phyloP scores from a whole-genome alignment of 2,329 filamentous ascomycete genomes.

The Teratosphaeria epicoccoides region DNA sequence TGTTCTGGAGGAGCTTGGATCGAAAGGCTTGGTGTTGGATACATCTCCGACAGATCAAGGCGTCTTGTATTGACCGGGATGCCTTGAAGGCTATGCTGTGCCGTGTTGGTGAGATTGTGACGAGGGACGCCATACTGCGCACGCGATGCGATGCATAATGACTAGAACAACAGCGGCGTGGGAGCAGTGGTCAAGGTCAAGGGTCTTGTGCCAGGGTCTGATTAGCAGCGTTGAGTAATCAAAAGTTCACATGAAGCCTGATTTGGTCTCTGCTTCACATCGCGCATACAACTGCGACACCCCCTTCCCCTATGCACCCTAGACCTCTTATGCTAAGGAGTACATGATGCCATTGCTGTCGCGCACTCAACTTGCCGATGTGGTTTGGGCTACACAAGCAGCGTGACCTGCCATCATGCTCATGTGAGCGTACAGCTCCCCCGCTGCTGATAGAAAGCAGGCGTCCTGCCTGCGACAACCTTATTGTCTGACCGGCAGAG shows the following conservation, averaged over 20 bases:
- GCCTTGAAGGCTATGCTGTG: slow-evolving; percentile 12
- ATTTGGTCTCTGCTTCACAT: background rate
- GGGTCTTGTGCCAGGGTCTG: background rate
- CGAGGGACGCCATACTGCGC: slow-evolving; percentile 13
- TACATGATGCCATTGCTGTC: background rate
- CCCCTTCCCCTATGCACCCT: background rate
- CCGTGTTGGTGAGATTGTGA: slow-evolving; percentile 13
- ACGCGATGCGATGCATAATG: background rate
- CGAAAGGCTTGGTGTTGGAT: slow-evolving; percentile 18
- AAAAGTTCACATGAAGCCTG: too few species aligned
- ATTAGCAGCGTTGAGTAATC: background rate
- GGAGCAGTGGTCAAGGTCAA: background rate
- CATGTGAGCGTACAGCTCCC: background rate
- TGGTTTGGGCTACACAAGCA: background rate
- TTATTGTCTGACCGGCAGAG: background rate
- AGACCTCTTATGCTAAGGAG: too few species aligned
- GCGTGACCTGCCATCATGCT: background rate
- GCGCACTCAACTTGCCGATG: background rate
- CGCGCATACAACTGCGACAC: background rate
- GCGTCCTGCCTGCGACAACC: background rate
- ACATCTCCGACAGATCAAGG: slow-evolving; percentile 25
- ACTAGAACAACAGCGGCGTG: background rate
- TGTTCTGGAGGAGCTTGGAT: background rate
- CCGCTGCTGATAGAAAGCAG: background rate
- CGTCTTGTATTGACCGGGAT: slow-evolving; percentile 8